Evolutionary conservation across 176 grass and related monocot species (phyloP), one percentile per base, ranked within the genome.

Genomic region (Rhynchospora pubera): DNA sequence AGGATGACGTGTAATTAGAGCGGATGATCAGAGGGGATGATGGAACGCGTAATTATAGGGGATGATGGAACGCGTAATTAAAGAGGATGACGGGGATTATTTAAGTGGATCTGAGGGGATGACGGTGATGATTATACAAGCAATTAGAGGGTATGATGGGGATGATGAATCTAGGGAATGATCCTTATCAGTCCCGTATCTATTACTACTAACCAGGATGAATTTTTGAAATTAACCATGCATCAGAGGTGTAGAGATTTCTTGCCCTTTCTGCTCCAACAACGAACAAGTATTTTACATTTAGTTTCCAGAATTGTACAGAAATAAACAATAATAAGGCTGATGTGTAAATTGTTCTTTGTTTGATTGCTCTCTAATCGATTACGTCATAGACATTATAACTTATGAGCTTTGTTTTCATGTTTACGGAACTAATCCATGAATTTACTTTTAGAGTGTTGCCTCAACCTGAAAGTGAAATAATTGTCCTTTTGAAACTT

Each of bases 401-500:
- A 28, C 15, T 26, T 66, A 28, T 7, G 43, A 48, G 62, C 61
- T 9, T 66, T 82, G 45, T 64, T 82, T 82, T 53, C 57, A 62
- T 28, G 45, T 66, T 82, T 82, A 82, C 45, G 61, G 79, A 82
- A 65, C 79, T 82, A 82, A 67, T 82, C 79, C 16, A 50, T 18
- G 48, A 18, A 46, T 51, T 65, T 26, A 18, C 59, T 32, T 82
- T 64, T 82, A 26, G 6, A 46, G 60, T 30, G 32, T 46, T 82
- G 79, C 66, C 42, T 82, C 79, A 51, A 51, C 62, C 15, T 46
- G 42, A 67, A 82, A 82, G 60, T 82, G 79, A 66, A 65, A 82
- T 39, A 13, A 82, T 62, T 67, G 79, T 82, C 79, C 62, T 82
- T 82, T 65, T 53, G 59, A 82, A 82, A 61, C 61, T 82, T 82